Evolutionary conservation across 176 grass and related monocot genomes (phyloP), one percentile per base, ranked within the genome.

Genomic region (Rhipidocladum racemiflorum): DNA sequence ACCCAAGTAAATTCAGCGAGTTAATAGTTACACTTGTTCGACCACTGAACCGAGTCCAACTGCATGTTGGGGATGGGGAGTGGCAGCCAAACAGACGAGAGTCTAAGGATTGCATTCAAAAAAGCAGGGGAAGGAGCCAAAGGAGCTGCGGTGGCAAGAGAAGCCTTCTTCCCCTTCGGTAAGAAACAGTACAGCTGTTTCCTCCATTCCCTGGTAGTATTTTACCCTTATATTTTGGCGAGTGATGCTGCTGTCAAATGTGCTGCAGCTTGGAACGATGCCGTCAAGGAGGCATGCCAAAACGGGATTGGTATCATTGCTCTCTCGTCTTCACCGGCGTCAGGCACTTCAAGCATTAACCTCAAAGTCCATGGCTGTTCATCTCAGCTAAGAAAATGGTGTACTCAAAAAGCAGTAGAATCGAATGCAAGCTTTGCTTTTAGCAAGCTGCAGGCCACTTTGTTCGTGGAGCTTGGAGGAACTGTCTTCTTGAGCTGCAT

Each of bases 51-150:
- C n/a, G 2, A 83, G 6, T 32, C 10, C 65, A 95, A 95, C 23
- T 93, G 96, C 84, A 98, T 98, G 92, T 28, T 98, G 54, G 96
- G 96, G 73, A 98, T 98, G 96, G 92, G 96, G 3, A 95, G 96
- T 45, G 96, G 92, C 96, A 98, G 44, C 96, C 96, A 4, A 98
- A 95, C 61, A 84, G 96, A 65, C 45, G 76, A 55, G 96, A 93
- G 90, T 76, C 77, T 95, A 59, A 85, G 96, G n/a, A 88, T 98
- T 51, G 96, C 96, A 34, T 95, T 98, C 76, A 81, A 64, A 50
- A 98, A 98, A 84, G 96, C 92, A 4, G 96, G 95, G 36, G 90
- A 95, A 77, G 92, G 82, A 30, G 96, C 90, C 30, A 93, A 93
- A 74, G 92, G 92, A 74, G 92, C 90, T 55, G 88, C 96, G 62